phyloP scores from a whole-genome alignment of 805 yeast genomes.

The Blastobotrys chiropterorum region DNA sequence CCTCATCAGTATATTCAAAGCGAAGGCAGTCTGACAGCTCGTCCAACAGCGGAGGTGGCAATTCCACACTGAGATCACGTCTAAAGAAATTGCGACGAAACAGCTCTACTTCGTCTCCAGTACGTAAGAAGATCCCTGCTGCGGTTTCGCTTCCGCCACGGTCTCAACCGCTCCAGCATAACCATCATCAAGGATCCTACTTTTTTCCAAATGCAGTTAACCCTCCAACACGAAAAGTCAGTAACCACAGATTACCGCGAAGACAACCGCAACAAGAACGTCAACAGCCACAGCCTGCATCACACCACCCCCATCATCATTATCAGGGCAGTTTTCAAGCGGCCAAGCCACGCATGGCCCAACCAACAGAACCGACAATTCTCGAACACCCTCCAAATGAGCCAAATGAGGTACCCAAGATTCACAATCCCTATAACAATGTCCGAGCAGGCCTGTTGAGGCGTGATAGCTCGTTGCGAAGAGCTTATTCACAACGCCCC shows the following conservation, averaged over 20 bases:
- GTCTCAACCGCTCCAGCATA: not conserved
- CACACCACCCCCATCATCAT: no score
- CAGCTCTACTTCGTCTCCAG: not conserved
- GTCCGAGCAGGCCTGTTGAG: not conserved
- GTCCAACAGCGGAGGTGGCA: not conserved
- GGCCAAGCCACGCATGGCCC: not conserved
- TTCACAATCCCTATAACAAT: not conserved
- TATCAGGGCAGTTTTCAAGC: no score
- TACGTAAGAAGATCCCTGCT: not conserved
- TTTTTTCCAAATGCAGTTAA: not conserved
- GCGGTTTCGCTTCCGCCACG: not conserved
- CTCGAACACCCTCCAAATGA: not conserved
- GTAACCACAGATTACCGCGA: not conserved
- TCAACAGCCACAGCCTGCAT: no score
- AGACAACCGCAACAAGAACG: not conserved
- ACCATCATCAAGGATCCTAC: not conserved
- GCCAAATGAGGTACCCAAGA: not conserved
- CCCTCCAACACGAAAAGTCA: not conserved
- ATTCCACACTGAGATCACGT: not conserved
- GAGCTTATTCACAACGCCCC: not conserved
- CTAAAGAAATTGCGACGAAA: not conserved
- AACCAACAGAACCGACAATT: not conserved
- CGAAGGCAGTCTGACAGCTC: not conserved
- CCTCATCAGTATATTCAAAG: not conserved
- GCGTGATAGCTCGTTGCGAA: not conserved